Base-by-base conservation (phyloP, 1,284 basidiomycete genomes). In the Melampsora larici-populina region DNA sequence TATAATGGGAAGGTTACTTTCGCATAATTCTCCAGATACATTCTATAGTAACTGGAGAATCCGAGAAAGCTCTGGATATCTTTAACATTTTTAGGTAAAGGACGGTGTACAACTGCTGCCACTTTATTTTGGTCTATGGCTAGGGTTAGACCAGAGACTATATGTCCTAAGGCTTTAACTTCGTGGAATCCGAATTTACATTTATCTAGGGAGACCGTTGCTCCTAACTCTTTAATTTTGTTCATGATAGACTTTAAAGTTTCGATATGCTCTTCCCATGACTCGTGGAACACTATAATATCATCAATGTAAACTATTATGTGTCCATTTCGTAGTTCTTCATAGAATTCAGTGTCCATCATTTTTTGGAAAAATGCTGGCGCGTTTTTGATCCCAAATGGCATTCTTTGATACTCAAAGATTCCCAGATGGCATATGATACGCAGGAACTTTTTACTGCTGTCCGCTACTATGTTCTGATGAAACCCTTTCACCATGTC, bases 41-140 rank as follows among this genome's bases (percentile, higher is more conserved):
- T 55, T 15, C 62, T 8, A 78, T 84, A 86, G 80, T 85, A 87
- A 79, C 86, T 86, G 33, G 81, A 82, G 48, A 86, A 83, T 36
- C 85, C 84, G 17, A 86, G 80, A 82, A 85, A 86, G 3, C 76
- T 79, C 77, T 84, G 83, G 24, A 85, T 64, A 13, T 85, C 81
- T 60, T 81, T 80, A 18, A 85, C 78, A 2, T 78, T 81, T 1
- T 67, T 79, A 0, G 86, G 87, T 0, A 36, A 43, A 0, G 84
- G 85, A 86, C 86, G 87, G 7, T 82, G 73, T 0, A 67, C 29
- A 60, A 87, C 83, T 0, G 82, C 81, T 1, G 81, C 40, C 0
- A 88, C 78, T 80, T 88, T 88, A 2, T 70, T 79, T n/a, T n/a
- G n/a, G n/a, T n/a, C n/a, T n/a, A n/a, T n/a, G n/a, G n/a, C n/a